phyloP scores from a whole-genome alignment of 306 rosid genomes.

The Clitoria ternatea region DNA sequence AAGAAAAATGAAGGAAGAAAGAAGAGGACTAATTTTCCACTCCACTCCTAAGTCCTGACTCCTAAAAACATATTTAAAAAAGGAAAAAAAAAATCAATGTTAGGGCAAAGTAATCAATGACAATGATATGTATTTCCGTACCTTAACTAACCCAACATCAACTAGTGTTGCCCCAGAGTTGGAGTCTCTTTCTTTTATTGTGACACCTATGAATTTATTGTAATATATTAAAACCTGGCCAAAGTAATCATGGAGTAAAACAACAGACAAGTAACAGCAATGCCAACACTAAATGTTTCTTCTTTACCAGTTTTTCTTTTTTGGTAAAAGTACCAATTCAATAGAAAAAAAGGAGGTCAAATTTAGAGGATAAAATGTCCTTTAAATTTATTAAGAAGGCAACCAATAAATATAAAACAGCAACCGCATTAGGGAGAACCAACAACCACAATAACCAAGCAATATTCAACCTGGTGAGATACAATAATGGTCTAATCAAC shows the following conservation, averaged over 20 bases:
- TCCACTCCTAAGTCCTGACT: not conserved
- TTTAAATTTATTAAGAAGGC: not conserved
- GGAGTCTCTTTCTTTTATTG: slow-evolving; percentile 55
- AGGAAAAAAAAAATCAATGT: not conserved
- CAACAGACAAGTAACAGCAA: slow-evolving; percentile 21
- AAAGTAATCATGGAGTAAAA: slow-evolving; percentile 4
- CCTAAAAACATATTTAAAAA: too few species aligned
- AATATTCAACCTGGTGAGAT: not conserved
- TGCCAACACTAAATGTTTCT: not conserved
- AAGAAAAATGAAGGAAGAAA: not conserved
- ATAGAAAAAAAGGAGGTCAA: not conserved
- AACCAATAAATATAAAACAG: not conserved
- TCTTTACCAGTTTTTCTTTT: not conserved
- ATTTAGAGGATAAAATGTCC: not conserved
- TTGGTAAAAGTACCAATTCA: not conserved
- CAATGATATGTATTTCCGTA: slow-evolving; percentile 24
- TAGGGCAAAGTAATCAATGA: slow-evolving; percentile 4
- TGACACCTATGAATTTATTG: slow-evolving; percentile 56
- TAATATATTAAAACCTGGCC: slow-evolving; percentile 28
- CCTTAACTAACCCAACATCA: slow-evolving; percentile 94
- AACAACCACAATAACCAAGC: not conserved
- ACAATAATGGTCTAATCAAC: not conserved
- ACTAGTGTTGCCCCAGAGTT: slow-evolving; percentile 54
- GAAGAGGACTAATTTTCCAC: not conserved
- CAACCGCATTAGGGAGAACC: not conserved